These are phyloP conservation scores for Platismatia glauca DNA, from an alignment of 495 filamentous ascomycete genomes.

Conservation along the genomic window DNA sequence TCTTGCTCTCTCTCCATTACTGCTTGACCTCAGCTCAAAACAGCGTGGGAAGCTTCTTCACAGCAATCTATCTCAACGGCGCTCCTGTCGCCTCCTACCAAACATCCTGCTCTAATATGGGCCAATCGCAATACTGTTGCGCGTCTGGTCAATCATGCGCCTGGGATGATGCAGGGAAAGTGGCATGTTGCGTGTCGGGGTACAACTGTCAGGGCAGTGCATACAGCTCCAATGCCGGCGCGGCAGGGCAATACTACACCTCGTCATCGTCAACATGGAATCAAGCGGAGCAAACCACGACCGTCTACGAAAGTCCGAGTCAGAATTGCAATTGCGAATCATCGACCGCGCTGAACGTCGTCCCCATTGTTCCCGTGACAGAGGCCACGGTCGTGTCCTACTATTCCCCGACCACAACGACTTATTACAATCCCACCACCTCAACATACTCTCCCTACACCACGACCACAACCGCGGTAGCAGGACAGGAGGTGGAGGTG, in stretches of 20 bases:
- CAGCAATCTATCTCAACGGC: constrained; percentile 20
- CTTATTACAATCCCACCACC: constrained; percentile 1
- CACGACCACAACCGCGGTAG: constrained; percentile 7
- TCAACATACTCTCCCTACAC: not conserved
- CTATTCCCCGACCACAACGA: constrained; percentile 3
- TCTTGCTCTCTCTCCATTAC: not conserved
- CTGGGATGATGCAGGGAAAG: constrained; percentile 17
- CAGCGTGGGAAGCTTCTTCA: constrained; percentile 15
- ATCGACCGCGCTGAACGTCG: constrained; percentile 3
- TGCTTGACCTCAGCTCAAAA: constrained; percentile 4
- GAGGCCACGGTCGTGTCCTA: constrained; percentile 12
- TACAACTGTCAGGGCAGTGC: constrained; percentile 13
- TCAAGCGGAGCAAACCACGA: constrained; percentile 12
- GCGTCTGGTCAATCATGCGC: constrained; percentile 12
- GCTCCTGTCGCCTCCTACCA: constrained; percentile 10
- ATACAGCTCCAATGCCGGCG: constrained; percentile 11
- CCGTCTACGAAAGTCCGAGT: constrained; percentile 8
- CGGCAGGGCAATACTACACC: constrained; percentile 7
- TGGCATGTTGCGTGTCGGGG: constrained; percentile 20
- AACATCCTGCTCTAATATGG: constrained; percentile 13
- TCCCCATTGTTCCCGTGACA: constrained; percentile 11
- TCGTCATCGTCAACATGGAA: not conserved
- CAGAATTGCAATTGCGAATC: not conserved
- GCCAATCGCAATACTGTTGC: constrained; percentile 17
- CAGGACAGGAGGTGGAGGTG: constrained; percentile 8